A percentile compares a stretch with the other conserved stretches of the same genome.
Conservation (phyloP, 768 basidiomycete genomes). For the Lentinula guzmanii region DNA sequence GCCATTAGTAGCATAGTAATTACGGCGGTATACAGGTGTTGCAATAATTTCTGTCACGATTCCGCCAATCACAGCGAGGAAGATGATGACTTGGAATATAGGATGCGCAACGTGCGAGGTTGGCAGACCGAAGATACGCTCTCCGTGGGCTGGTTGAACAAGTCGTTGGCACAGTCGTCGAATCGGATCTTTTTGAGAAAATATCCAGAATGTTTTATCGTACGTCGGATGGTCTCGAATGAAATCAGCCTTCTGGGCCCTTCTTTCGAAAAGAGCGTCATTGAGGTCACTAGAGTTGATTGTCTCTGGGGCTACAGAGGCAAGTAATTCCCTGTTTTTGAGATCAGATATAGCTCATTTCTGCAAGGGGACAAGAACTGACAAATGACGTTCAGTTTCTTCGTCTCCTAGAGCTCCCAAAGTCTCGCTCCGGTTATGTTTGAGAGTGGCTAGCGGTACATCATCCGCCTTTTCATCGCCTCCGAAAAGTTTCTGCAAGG, state of each 20-base stretch:
- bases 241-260: slow-evolving; percentile 78
- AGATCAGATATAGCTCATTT: background rate
- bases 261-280: slow-evolving; percentile 63
- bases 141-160: slow-evolving; percentile 77
- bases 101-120: slow-evolving; percentile 60
- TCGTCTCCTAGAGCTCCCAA: slow-evolving; percentile 35
- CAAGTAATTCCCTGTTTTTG: slow-evolving; percentile 56
- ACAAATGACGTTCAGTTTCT: slow-evolving; percentile 74
- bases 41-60: slow-evolving; percentile 81
- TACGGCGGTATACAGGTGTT: slow-evolving; percentile 75
- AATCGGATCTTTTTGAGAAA: slow-evolving; percentile 71
- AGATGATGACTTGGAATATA: slow-evolving; percentile 68
- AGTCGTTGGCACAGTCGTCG: slow-evolving; percentile 77
- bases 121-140: slow-evolving; percentile 79
- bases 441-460: slow-evolving; percentile 55
- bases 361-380: slow-evolving; percentile 19
- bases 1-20: slow-evolving; percentile 60
- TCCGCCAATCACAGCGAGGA: slow-evolving; percentile 72
- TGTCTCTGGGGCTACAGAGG: slow-evolving; percentile 52
- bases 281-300: slow-evolving; percentile 43
- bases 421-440: slow-evolving; percentile 31
- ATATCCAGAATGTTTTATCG: slow-evolving; percentile 86
- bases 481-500: slow-evolving; percentile 62
- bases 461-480: slow-evolving; percentile 47
- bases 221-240: slow-evolving; percentile 85